A percentile compares a stretch with the other conserved stretches of the same genome.
Evolutionary conservation across 352 stramenopile genomes (phyloP).

Genomic region (Elongisporangium undulatum): DNA sequence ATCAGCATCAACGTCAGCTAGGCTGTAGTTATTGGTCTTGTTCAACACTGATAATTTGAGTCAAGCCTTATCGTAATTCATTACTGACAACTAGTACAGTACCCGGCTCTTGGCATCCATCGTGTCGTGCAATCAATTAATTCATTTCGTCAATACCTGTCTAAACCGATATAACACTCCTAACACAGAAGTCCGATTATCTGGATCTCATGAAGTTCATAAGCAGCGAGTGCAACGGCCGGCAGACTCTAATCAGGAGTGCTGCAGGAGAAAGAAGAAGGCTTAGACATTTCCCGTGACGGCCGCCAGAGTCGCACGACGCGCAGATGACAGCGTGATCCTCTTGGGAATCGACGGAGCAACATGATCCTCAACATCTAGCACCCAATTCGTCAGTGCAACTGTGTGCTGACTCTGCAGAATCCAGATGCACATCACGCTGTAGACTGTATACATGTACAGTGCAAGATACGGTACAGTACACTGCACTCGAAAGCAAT

Average conservation of each 20-base stretch:
- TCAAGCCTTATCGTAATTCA: too few species aligned
- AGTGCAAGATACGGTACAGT: too few species aligned
- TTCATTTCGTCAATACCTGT: neutral
- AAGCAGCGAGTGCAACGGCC: too few species aligned
- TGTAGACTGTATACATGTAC: neutral
- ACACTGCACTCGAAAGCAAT: too few species aligned
- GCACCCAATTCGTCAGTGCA: neutral
- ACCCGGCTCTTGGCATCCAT: too few species aligned
- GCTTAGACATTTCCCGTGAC: too few species aligned
- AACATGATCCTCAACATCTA: neutral
- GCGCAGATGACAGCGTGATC: neutral
- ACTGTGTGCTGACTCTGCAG: neutral
- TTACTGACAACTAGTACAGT: too few species aligned
- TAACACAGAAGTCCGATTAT: too few species aligned
- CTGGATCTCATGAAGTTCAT: too few species aligned
- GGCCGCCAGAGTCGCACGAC: neutral
- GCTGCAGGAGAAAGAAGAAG: too few species aligned
- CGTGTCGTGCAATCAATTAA: too few species aligned
- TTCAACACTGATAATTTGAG: neutral
- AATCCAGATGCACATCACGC: neutral
- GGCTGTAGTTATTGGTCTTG: neutral
- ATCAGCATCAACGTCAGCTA: constrained; percentile 33
- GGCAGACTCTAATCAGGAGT: too few species aligned
- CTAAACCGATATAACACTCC: neutral
- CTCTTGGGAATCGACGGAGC: neutral